Base-by-base conservation (phyloP, 345 rosid species). In the Gossypium stocksii region DNA sequence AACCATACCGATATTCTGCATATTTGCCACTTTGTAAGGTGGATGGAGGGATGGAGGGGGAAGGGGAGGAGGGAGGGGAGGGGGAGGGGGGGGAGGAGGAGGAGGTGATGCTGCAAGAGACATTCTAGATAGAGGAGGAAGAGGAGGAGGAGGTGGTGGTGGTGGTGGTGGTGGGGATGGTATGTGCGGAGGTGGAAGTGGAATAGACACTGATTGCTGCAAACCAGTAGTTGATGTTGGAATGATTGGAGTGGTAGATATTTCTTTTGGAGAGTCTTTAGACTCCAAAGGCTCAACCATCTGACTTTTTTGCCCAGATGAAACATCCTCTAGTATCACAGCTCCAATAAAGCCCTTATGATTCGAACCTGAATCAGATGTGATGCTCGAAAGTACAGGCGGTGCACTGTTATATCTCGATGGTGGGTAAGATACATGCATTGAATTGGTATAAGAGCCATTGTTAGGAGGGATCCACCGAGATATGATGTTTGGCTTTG, bases 381-480 rank as follows among this genome's bases (percentile, higher is more conserved):
- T 70, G 66, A 76, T 74, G 43, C 82, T 25, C 19, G 93, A 81
- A 76, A 93, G 91, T 70, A 86, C 80, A 74, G 98, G 91, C 14
- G 97, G 97, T 60, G 94, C 93, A 82, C 94, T 96, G 72, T 89
- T 90, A 76, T 86, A 82, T 81, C 94, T 85, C 68, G 96, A 85
- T 9, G 93, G 96, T 3, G 97, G 97, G 81, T 88, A 87, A 19
- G 90, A 81, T 66, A 89, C 92, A 77, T 87, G 94, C 97, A 90
- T 87, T 49, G 97, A 90, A 83, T 87, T 88, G 53, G 82, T 78
- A 67, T 83, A 86, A 52, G 93, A 87, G 66, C 92, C 97, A 81
- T 88, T 96, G 85, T 90, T 90, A 20, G 97, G 77, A 38, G 98
- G 94, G 74, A 93, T 85, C 99, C 98, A 93, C 75, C 93, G 87